Evolutionary conservation across 2,329 filamentous ascomycete genomes (phyloP), one percentile per base, ranked within the genome.

Genomic region (Huntiella decipiens): DNA sequence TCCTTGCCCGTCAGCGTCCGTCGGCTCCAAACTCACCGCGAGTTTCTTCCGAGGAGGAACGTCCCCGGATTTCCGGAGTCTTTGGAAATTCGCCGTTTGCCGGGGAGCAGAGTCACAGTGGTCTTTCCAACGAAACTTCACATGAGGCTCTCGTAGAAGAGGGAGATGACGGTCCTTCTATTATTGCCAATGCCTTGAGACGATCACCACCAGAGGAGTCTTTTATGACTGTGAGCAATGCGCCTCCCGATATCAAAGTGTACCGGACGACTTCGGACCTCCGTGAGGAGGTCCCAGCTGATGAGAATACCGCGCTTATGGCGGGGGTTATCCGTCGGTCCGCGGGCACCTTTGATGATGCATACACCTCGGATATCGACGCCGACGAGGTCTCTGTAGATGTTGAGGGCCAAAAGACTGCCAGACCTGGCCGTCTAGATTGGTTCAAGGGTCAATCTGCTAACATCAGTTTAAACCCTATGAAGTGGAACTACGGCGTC

Each of bases 401-500:
- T 28, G 22, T 47, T 19, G 55, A 56, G 17, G 51, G 62, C 6
- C 49, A 51, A 38, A 43, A 44, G 38, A 16, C 35, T 35, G 17
- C 38, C 15, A 31, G 44, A 13, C 12, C 31, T 11, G 16, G 42
- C 13, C 15, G 38, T 5, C 15, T 36, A 13, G 32, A 33, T 22
- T 45, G 47, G 38, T 45, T 49, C 10, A 37, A 32, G 2, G 38
- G 13, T 15, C 19, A 40, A n/a, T 15, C 39, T 10, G 17, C 35
- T 10, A 47, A 45, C 38, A 15, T 49, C 13, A 19, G 32, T 13
- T 31, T 35, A 6, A 35, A 46, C 53, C 80, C 82, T 0, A 81
- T 79, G 52, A 67, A 66, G 16, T 95, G 87, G 82, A 68, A 88
- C 57, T 67, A 66, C 47, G 71, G 69, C 52, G 63, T 70, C 1